Conservation (phyloP, 2,329 filamentous ascomycete species). For the Pleoardoris graminearum region DNA sequence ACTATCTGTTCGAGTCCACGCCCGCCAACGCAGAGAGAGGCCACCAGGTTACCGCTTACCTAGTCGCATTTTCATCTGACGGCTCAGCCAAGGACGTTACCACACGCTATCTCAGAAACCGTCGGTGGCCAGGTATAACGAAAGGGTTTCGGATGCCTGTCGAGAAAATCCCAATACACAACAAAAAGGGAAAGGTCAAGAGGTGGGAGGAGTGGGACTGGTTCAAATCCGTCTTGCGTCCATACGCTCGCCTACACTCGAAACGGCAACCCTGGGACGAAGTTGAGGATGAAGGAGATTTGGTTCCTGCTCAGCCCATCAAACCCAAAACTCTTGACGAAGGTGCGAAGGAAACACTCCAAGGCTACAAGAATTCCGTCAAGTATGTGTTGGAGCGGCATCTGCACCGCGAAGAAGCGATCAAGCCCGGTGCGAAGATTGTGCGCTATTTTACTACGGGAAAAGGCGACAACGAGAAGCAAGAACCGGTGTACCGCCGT, state of each 20-base stretch:
- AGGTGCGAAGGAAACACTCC: constrained; percentile 74
- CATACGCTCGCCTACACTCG: constrained; percentile 62
- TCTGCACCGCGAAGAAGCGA: constrained; percentile 86
- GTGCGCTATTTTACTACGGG: constrained; percentile 75
- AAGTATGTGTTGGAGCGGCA: constrained; percentile 87
- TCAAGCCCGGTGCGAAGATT: constrained; percentile 68
- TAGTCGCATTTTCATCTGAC: constrained; percentile 79
- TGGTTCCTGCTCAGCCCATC: constrained; percentile 69
- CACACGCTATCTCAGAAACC: constrained; percentile 81
- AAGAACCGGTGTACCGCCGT: constrained; percentile 80
- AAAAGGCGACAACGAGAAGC: constrained; percentile 72
- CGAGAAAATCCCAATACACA: constrained; percentile 80
- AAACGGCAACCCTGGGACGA: constrained; percentile 73
- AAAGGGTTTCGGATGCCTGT: constrained; percentile 79
- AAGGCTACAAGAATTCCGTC: constrained; percentile 83
- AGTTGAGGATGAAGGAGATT: constrained; percentile 75
- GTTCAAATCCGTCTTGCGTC: constrained; percentile 79
- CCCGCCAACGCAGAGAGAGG: constrained; percentile 80
- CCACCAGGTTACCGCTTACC: constrained; percentile 88
- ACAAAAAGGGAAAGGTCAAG: constrained; percentile 75
- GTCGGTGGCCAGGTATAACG: constrained; percentile 82
- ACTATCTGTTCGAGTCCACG: constrained; percentile 72
- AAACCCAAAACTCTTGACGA: constrained; percentile 67
- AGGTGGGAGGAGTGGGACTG: constrained; percentile 81
- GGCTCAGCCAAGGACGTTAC: constrained; percentile 95